Evolutionary conservation across 495 filamentous ascomycete genomes (phyloP).

Genomic region (Aspergillus saccharolyticus): DNA sequence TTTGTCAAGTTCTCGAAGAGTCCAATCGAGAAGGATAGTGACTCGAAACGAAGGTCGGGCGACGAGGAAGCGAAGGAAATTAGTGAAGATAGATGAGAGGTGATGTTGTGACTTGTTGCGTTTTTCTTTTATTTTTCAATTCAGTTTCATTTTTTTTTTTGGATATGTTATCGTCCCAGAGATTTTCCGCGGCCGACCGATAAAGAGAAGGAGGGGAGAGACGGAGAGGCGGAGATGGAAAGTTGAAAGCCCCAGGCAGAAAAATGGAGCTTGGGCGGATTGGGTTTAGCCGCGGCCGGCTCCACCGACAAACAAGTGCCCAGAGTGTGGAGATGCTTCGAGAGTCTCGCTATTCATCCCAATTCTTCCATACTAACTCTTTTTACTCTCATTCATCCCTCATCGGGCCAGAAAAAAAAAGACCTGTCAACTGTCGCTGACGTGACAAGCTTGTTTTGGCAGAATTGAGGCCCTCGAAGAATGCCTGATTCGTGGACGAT

Average conservation of each 20-base stretch:
- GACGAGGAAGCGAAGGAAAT: neutral
- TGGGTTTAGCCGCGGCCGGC: conserved; percentile 8
- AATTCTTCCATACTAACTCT: neutral
- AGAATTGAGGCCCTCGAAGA: neutral
- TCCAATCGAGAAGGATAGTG: neutral
- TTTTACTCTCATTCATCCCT: too few relatives aligned
- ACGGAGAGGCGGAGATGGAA: too few relatives aligned
- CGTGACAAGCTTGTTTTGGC: neutral
- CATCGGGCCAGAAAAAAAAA: too few relatives aligned
- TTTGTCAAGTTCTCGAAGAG: neutral
- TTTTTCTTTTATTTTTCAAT: too few relatives aligned
- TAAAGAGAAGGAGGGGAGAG: neutral
- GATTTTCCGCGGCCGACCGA: conserved; percentile 2
- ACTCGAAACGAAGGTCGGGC: neutral
- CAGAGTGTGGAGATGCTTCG: conserved; percentile 1
- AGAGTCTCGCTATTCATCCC: neutral
- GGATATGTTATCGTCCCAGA: neutral
- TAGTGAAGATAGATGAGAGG: neutral
- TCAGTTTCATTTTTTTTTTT: too few relatives aligned
- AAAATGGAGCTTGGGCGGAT: neutral
- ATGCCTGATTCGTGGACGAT: neutral
- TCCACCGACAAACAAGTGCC: conserved; percentile 2
- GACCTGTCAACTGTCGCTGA: neutral
- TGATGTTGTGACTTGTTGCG: neutral
- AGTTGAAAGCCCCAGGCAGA: too few relatives aligned